These are phyloP conservation scores for Hemisphaericaspora xylofermentans DNA, from an alignment of 1,139 yeast species.

Conservation along the genomic window DNA sequence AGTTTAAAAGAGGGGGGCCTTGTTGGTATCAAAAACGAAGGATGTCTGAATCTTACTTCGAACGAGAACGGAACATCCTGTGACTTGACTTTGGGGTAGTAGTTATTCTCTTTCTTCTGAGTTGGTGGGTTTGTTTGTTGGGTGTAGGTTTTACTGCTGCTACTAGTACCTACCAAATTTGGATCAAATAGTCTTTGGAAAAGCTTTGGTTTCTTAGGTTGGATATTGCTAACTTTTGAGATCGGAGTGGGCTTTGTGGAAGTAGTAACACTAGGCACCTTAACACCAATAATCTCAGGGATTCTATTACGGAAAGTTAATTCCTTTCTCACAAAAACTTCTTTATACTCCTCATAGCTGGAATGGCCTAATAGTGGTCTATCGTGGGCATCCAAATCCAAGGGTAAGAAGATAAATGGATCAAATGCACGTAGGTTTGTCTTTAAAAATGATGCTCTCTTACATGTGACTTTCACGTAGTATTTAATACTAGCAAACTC, in stretches of 20 bases:
- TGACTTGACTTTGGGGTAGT: slow-evolving; percentile 28
- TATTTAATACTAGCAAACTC: slow-evolving; percentile 50
- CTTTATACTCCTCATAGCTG: slow-evolving; percentile 28
- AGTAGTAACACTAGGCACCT: slow-evolving; percentile 16
- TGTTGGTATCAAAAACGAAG: slow-evolving; percentile 45
- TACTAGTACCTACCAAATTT: slow-evolving; percentile 6
- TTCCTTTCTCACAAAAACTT: slow-evolving; percentile 43
- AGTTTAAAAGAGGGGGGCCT: slow-evolving; percentile 42
- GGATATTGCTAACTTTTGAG: slow-evolving; percentile 20
- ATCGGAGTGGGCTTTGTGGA: slow-evolving; percentile 16
- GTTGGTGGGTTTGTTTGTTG: slow-evolving; percentile 9
- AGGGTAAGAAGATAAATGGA: slow-evolving; percentile 55
- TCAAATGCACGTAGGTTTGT: slow-evolving; percentile 47
- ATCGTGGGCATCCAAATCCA: slow-evolving; percentile 39
- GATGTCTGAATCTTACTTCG: slow-evolving; percentile 48
- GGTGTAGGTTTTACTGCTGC: slow-evolving; percentile 1
- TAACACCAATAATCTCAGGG: slow-evolving; percentile 47
- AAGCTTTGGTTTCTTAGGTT: slow-evolving; percentile 22
- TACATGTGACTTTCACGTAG: slow-evolving; percentile 60
- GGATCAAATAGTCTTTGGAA: slow-evolving; percentile 19
- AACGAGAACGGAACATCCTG: slow-evolving; percentile 44
- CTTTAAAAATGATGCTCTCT: slow-evolving; percentile 52
- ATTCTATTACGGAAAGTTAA: slow-evolving; percentile 36
- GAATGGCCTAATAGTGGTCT: slow-evolving; percentile 23
- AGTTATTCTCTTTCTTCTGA: slow-evolving; percentile 5